Conservation (phyloP, 257 asterid species). For the Salvia rosmarinus region DNA sequence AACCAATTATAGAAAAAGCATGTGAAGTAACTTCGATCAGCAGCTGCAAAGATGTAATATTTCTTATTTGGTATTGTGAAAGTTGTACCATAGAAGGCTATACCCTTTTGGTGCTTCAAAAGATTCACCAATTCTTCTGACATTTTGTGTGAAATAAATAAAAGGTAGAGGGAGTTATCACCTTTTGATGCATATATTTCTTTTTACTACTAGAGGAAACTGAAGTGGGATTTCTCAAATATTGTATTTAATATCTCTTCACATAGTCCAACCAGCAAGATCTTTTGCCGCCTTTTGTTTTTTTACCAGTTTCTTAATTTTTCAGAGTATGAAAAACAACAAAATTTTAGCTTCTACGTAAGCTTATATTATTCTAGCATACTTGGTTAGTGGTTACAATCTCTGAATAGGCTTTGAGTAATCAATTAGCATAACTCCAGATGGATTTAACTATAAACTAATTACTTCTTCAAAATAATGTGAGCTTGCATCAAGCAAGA, state of each 20-base stretch:
- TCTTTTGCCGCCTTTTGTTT: neutral
- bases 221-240: neutral
- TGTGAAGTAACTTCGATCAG: neutral
- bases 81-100: neutral
- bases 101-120: neutral
- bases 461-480: neutral
- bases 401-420: neutral
- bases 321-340: neutral
- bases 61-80: conserved; percentile 18
- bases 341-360: too few species aligned
- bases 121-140: neutral
- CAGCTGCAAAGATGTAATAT: neutral
- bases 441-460: conserved; percentile 4
- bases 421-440: neutral
- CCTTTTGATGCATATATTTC: conserved; percentile 12
- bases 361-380: too few species aligned
- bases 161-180: neutral
- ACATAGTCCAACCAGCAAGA: neutral
- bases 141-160: neutral
- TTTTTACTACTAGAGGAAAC: neutral
- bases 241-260: neutral
- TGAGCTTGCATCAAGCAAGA: neutral
- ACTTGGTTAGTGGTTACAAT: too few species aligned
- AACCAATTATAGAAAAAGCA: neutral
- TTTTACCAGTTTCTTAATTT: neutral